Base-by-base conservation (phyloP, 129 eudicot species). In the Centrapalus pauciflorus region DNA sequence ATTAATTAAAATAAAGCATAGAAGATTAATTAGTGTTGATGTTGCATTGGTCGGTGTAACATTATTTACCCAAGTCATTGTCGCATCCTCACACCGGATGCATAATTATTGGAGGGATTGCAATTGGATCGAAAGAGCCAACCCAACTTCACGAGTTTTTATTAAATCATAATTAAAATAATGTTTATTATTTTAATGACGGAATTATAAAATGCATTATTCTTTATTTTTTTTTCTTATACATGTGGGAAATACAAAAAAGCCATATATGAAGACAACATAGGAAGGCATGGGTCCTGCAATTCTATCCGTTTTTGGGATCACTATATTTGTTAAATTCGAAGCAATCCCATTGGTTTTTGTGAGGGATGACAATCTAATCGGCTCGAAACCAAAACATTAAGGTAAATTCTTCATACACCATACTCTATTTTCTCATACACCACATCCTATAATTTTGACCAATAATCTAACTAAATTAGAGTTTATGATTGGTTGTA, bases 131-230 rank as follows among this genome's bases (percentile, higher is more conserved):
- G 63, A 56, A 56, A 56, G 41, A 56, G 63, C 63, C 63, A 28
- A 56, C 24, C 41, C 63, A 56, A 56, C 63, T 56, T 56, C 63
- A 56, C 63, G 23, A 29, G 63, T 56, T 3, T 56, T 56, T 6
- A n/a, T n/a, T 2, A 2, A 28, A n/a, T 9, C 4, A 19, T 27
- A 29, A 56, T n/a, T 11, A n/a, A 27, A 56, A 29, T 11, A n/a
- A 27, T 56, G 38, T 28, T 13, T 3, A 56, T 13, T 30, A 29
- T 51, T 28, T 14, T 2, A 12, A 9, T 33, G 7, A 26, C n/a
- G 0, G 1, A 2, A 10, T 12, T 27, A 27, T 27, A 1, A 28
- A 4, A 26, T 13, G 4, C 62, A 55, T 55, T 56, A 27, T 11
- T 56, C 40, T 50, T 50, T 8, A n/a, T n/a, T n/a, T n/a, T n/a